Evolutionary conservation across 2,329 filamentous ascomycete species (phyloP).

Genomic region (Cytospora piceicola): DNA sequence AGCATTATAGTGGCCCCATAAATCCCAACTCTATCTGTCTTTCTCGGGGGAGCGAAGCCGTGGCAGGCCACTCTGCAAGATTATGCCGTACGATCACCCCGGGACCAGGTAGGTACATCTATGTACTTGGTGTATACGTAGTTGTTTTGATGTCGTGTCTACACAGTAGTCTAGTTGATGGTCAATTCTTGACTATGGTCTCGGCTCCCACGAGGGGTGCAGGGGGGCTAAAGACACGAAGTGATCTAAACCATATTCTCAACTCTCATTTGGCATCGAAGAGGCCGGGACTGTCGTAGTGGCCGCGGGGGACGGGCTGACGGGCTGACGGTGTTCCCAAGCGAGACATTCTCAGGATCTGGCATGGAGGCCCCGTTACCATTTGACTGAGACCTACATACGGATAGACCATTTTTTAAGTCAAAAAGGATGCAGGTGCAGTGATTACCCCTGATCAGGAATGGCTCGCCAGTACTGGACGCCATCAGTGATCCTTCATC

Average conservation of each 20-base stretch:
- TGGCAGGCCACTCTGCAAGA: background rate
- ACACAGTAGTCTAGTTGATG: no score
- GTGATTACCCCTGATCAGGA: background rate
- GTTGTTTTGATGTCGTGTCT: conserved; percentile 1
- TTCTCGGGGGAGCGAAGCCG: background rate
- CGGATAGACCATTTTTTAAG: conserved; percentile 19
- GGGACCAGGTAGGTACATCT: background rate
- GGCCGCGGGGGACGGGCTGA: conserved; percentile 16
- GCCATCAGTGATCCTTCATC: background rate
- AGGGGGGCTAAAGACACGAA: background rate
- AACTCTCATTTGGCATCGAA: background rate
- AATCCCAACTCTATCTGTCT: background rate
- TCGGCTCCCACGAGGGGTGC: background rate
- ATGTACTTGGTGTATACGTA: background rate
- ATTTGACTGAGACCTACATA: conserved; percentile 28
- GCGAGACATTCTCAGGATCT: conserved; percentile 25
- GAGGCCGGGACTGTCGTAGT: conserved; percentile 21
- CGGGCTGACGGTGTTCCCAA: conserved; percentile 3
- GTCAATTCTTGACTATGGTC: background rate
- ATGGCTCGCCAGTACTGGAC: background rate
- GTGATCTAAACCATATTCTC: conserved; percentile 9
- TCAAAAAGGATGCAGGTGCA: conserved; percentile 8
- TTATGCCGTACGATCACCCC: background rate
- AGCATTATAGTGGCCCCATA: background rate
- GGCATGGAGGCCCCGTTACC: conserved; percentile 25